Percentiles rank a stretch among this genome's conserved stretches.
These are phyloP conservation scores for Eutrema heterophyllum DNA, from an alignment of 345 rosid genomes.

Conservation along the genomic window DNA sequence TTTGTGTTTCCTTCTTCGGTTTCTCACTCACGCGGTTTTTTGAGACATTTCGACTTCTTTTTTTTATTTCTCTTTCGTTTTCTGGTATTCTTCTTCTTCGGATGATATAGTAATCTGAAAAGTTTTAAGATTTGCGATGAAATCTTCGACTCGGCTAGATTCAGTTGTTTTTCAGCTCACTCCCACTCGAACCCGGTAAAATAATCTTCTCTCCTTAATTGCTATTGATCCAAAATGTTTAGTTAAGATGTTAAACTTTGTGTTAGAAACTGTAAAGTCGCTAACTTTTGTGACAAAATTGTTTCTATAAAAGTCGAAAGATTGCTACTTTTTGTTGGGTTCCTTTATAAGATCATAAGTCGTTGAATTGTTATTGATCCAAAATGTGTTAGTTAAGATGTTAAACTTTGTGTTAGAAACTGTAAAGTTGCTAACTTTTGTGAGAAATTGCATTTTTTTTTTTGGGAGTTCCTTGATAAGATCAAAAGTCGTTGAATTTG, in stretches of 20 bases:
- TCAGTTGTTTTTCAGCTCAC: slow-evolving; percentile 95
- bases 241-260: neutral
- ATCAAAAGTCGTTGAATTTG: neutral
- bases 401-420: neutral
- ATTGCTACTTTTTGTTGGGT: neutral
- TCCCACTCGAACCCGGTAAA: slow-evolving; percentile 93
- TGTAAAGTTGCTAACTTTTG: neutral
- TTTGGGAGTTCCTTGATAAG: neutral
- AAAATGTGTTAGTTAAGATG: neutral
- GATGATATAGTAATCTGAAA: slow-evolving; percentile 26
- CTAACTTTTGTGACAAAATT: neutral
- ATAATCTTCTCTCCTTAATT: neutral
- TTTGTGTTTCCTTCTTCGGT: neutral
- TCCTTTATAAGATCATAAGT: neutral
- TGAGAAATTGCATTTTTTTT: neutral
- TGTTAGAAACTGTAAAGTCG: neutral
- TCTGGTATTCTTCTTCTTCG: slow-evolving; percentile 2
- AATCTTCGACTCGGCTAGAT: slow-evolving; percentile 75
- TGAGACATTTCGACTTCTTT: neutral
- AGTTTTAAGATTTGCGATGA: slow-evolving; percentile 46
- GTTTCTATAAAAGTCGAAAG: neutral
- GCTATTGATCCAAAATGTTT: neutral
- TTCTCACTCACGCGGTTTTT: neutral
- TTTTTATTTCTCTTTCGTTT: neutral
- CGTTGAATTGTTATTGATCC: neutral